A percentile compares a stretch with the other conserved stretches of the same genome.
Evolutionary conservation across 768 basidiomycete species (phyloP).

Genomic region (Podaxis sp.): DNA sequence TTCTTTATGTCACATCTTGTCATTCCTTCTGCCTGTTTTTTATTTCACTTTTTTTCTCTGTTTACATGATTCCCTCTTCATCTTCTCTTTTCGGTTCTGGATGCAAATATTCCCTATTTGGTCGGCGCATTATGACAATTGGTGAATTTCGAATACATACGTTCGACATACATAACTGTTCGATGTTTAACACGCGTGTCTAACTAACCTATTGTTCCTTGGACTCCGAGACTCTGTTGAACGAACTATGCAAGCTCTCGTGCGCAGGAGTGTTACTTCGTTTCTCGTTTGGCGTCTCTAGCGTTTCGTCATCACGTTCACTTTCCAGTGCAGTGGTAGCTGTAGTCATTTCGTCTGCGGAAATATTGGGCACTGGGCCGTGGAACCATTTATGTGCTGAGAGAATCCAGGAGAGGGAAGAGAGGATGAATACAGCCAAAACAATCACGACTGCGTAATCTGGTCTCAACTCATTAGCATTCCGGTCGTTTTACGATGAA

Average conservation of each 20-base stretch:
- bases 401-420: conserved; percentile 60
- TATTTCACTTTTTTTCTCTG: not conserved
- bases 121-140: not conserved
- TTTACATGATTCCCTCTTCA: too few relatives aligned
- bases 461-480: conserved; percentile 23
- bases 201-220: not conserved
- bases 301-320: not conserved
- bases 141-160: not conserved
- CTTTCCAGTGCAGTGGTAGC: not conserved
- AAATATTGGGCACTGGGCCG: conserved; percentile 58
- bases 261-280: not conserved
- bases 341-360: conserved; percentile 23
- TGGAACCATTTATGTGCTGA: conserved; percentile 73
- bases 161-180: not conserved
- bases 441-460: conserved; percentile 73
- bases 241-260: not conserved
- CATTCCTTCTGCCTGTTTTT: not conserved
- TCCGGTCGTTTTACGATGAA: not conserved
- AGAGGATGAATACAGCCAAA: conserved; percentile 63
- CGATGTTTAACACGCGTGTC: not conserved
- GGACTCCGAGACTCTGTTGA: not conserved
- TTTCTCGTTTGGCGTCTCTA: not conserved
- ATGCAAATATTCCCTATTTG: conserved; percentile 7
- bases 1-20: not conserved
- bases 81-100: conserved; percentile 7